Percentiles rank a stretch among this genome's conserved stretches.
These are phyloP conservation scores for Podila epigama DNA, from an alignment of 192 early-diverging fungal species.

Conservation along the genomic window DNA sequence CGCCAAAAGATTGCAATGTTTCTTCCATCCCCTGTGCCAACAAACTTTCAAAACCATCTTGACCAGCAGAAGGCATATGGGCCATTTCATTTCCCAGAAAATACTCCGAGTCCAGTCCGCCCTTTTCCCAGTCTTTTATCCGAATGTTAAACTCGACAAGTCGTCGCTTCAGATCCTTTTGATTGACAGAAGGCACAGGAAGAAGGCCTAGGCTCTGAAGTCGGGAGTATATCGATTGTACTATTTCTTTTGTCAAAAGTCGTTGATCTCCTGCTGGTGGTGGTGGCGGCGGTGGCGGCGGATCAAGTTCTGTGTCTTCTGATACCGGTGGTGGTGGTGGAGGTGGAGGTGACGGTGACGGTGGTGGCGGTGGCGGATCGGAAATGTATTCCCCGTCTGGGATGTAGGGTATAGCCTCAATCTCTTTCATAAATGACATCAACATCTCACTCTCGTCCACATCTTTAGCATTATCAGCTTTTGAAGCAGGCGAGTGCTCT, in stretches of 20 bases:
- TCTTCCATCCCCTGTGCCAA: not conserved
- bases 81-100: conserved; percentile 25
- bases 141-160: conserved; percentile 28
- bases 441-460: conserved; percentile 17
- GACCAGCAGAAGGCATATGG: not conserved
- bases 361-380: not conserved
- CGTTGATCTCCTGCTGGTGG: not conserved
- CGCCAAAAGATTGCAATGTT: conserved; percentile 6
- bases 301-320: not conserved
- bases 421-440: conserved; percentile 30
- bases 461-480: not conserved
- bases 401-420: conserved; percentile 23
- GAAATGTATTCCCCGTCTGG: not conserved
- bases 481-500: not conserved
- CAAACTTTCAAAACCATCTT: not conserved
- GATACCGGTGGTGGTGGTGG: not conserved
- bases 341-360: conserved; percentile 13
- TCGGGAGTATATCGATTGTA: conserved; percentile 14
- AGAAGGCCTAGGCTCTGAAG: conserved; percentile 12
- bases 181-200: conserved; percentile 5
- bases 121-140: conserved; percentile 29
- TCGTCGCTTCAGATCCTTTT: conserved; percentile 29
- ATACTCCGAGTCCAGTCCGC: conserved; percentile 18
- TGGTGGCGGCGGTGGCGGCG: not conserved
- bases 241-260: not conserved